A percentile compares a stretch with the other conserved stretches of the same genome.
Evolutionary conservation across 371 early-diverging fungal species (phyloP).

Genomic region (Mortierella sp.): DNA sequence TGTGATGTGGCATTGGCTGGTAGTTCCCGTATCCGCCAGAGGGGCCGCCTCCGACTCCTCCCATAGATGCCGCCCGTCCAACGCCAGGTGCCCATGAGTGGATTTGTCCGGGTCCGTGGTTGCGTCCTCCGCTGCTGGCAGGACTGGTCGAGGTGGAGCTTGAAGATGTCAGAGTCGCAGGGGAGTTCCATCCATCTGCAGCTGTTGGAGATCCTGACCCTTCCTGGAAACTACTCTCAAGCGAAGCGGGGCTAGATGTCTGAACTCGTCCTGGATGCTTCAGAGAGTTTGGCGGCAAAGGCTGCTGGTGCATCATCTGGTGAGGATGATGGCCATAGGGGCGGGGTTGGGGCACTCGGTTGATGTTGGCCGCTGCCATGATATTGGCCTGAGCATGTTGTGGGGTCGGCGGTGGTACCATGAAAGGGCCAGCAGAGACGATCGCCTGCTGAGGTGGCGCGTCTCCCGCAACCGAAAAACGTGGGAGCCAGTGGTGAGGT

Average conservation of each 20-base stretch:
- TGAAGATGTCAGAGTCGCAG: neutral
- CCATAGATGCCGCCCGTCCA: neutral
- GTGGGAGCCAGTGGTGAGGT: slow-evolving; percentile 47
- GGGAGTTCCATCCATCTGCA: slow-evolving; percentile 23
- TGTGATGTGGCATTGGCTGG: slow-evolving; percentile 1
- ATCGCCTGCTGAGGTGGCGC: slow-evolving; percentile 30
- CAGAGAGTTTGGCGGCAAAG: slow-evolving; percentile 9
- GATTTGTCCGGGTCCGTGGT: neutral
- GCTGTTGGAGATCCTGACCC: slow-evolving; percentile 26
- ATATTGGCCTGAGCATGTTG: slow-evolving; percentile 34
- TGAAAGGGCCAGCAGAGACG: slow-evolving; percentile 16
- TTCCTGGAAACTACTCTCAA: slow-evolving; percentile 33
- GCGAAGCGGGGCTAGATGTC: slow-evolving; percentile 5
- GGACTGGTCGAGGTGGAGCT: neutral
- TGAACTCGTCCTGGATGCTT: slow-evolving; percentile 15
- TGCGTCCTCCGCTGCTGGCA: neutral
- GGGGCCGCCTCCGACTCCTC: neutral
- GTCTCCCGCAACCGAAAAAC: slow-evolving; percentile 54
- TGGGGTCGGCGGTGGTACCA: slow-evolving; percentile 17
- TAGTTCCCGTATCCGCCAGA: neutral
- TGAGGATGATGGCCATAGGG: slow-evolving; percentile 27
- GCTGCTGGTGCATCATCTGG: slow-evolving; percentile 15
- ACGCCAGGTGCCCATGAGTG: slow-evolving; percentile 5
- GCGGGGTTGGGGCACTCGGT: slow-evolving; percentile 29
- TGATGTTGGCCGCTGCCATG: slow-evolving; percentile 43